Conservation (phyloP, 148 eudicot genomes). For the Pharnaceum exiguum region DNA sequence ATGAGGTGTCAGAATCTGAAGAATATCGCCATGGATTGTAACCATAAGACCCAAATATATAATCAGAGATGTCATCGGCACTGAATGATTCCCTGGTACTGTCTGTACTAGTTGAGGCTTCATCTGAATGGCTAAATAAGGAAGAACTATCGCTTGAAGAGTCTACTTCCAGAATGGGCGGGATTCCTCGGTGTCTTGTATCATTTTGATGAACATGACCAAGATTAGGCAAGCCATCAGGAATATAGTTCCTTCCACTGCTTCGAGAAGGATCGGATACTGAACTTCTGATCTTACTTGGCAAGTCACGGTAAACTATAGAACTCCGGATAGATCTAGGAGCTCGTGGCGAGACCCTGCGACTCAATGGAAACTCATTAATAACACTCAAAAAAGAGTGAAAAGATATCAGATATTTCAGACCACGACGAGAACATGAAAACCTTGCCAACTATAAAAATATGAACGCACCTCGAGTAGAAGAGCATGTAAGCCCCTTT, state of each 20-base stretch:
- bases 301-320: constrained; percentile 30
- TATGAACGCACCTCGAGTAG: constrained; percentile 55
- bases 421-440: not conserved
- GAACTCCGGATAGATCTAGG: constrained; percentile 60
- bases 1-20: constrained; percentile 49
- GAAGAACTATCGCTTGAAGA: constrained; percentile 62
- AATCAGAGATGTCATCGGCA: constrained; percentile 39
- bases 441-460: not conserved
- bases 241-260: constrained; percentile 13
- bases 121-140: constrained; percentile 50
- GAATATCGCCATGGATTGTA: constrained; percentile 21
- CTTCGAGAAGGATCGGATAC: constrained; percentile 10
- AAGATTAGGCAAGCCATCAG: constrained; percentile 6
- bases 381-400: not conserved
- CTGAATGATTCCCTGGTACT: constrained; percentile 50
- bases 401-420: not conserved
- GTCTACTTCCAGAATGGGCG: constrained; percentile 32
- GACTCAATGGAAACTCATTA: not conserved
- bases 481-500: constrained; percentile 89
- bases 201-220: constrained; percentile 16
- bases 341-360: constrained; percentile 87
- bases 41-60: constrained; percentile 25
- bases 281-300: constrained; percentile 30
- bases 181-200: constrained; percentile 14
- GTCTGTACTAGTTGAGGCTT: constrained; percentile 39